phyloP scores from a whole-genome alignment of 257 asterid species.

The Scutellaria galericulata region DNA sequence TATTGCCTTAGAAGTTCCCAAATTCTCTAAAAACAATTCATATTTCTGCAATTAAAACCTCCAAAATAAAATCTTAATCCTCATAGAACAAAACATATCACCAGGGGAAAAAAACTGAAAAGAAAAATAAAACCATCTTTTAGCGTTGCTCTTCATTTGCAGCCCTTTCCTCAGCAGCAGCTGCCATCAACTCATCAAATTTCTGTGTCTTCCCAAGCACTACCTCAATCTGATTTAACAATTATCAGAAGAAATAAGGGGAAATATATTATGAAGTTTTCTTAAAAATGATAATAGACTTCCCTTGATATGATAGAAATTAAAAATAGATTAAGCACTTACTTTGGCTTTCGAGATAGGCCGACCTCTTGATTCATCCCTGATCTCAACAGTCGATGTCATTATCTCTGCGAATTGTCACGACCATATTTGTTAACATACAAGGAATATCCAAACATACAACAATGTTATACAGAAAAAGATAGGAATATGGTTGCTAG shows the following conservation, averaged over 20 bases:
- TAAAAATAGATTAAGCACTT: conserved; percentile 29
- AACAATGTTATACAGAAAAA: background rate
- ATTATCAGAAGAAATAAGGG: background rate
- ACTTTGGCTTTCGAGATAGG: conserved; percentile 72
- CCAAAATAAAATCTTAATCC: no score
- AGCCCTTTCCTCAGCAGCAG: conserved; percentile 43
- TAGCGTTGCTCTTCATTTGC: conserved; percentile 39
- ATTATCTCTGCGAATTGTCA: conserved; percentile 52
- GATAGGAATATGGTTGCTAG: background rate
- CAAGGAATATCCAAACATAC: background rate
- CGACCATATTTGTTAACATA: background rate
- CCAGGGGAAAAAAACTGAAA: background rate
- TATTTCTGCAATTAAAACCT: no score
- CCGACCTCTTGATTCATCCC: conserved; percentile 65
- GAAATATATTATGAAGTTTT: background rate
- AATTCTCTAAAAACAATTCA: no score
- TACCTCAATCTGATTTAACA: conserved; percentile 43
- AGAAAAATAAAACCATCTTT: background rate
- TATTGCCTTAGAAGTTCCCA: no score
- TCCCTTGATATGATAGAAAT: background rate
- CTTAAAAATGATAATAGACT: background rate
- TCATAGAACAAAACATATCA: no score
- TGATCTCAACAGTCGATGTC: conserved; percentile 71
- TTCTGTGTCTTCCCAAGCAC: conserved; percentile 48
- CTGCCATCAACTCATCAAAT: conserved; percentile 49